Base-by-base conservation (phyloP, 805 yeast genomes). In the Candida quercuum region DNA sequence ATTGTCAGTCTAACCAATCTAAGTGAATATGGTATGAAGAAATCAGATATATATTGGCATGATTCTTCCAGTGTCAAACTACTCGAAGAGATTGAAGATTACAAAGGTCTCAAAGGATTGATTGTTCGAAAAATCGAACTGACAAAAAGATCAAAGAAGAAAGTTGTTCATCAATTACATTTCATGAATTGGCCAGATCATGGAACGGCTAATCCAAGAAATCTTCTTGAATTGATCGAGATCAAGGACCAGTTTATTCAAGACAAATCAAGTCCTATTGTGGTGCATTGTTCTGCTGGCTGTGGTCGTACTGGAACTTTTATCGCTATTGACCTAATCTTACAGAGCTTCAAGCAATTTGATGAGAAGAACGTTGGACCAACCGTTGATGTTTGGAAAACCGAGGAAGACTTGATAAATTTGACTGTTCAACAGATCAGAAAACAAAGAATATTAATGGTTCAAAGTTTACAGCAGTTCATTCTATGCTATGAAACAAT, bases 251-350 rank as follows among this genome's bases (percentile, higher is more conserved):
- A 41, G 23, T 43, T 60, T n/a, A 23, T 41, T 3, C 33, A 14
- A 1, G 40, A 43, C 25, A 22, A 22, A 6, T 51, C 57, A 2
- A 42, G 63, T 1, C 91, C 93, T 16, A 67, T 80, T 2, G 63
- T 88, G 31, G 85, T 84, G 16, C 99, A 93, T 56, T 93, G 99
- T 52, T 87, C 96, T 5, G 99, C 99, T 0, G 99, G 99, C 1
- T 91, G 95, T 42, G 99, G 99, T 3, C 67, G 99, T 45, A 86
- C 98, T 0, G 99, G 99, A 3, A 87, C 96, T 1, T 85, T 81
- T 52, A 76, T 86, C 41, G 77, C 89, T 3, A 62, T 79, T 25
- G 88, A 82, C 52, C 60, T 52, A 12, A 42, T 54, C 17, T 13
- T 52, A 14, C 40, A 40, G 15, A 42, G 52, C 0, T 48, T 45